Evolutionary conservation across 2,329 filamentous ascomycete genomes (phyloP), one percentile per base, ranked within the genome.

Genomic region (Talaromyces amestolkiae): DNA sequence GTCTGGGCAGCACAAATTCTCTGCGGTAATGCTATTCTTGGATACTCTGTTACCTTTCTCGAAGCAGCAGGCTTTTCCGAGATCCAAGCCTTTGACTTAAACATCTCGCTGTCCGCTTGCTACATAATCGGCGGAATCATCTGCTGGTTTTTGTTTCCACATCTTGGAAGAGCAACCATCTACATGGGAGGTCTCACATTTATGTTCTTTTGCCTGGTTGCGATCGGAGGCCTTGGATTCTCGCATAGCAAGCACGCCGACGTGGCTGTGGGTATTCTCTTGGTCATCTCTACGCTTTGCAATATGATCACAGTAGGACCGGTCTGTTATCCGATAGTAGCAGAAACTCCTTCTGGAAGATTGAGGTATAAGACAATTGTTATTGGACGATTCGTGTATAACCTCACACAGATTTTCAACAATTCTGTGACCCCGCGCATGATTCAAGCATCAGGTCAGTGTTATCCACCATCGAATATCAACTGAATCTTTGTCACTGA

Each of bases 381-480:
- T n/a, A 65, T 65, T 87, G 73, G 86, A 87, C 10, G 89, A 87
- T 79, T 83, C 84, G 9, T 87, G 86, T 5, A 88, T 89, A 71
- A 87, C 87, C 22, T 78, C 72, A 81, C 96, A 58, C 90, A 93
- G 47, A 89, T 86, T 68, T 96, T 97, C 69, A 80, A 96, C 71
- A 91, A 88, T 74, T 89, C 87, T 60, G 89, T 96, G 3, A 79
- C 97, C 43, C 95, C 92, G 0, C 93, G 93, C 0, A 96, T 96
- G 79, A 96, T 97, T 92, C 84, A 96, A 47, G 97, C 96, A 78
- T 91, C 93, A 0, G 84, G 83, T 65, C 5, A 56, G 63, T 49
- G 3, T 33, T 43, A 15, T 56, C 13, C 8, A n/a, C 47, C 47
- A 15, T 31, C 13, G 5, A 43, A 8, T 9, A 15, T 11, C 2